Evolutionary conservation across 148 eudicot genomes (phyloP).

Genomic region (Bassia scoparia): DNA sequence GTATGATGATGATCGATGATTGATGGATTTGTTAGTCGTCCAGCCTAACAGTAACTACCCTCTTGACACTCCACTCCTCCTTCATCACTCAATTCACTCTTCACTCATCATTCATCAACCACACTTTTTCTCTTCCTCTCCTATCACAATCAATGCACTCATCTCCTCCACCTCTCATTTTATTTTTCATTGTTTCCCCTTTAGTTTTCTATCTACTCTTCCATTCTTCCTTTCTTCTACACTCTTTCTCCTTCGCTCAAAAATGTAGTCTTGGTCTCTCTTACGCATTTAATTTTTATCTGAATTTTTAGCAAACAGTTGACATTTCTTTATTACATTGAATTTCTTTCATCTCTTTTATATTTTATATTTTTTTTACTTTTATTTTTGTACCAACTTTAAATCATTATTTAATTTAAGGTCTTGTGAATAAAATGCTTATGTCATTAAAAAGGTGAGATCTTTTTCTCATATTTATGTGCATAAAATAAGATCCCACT

Average conservation of each 20-base stretch:
- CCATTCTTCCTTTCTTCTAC: too few species aligned
- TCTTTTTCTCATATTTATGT: too few species aligned
- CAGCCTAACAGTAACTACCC: slow-evolving; percentile 16
- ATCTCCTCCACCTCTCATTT: slow-evolving; percentile 20
- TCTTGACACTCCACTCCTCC: not conserved
- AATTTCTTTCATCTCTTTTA: too few species aligned
- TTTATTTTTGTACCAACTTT: not conserved
- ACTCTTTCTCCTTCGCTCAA: not conserved
- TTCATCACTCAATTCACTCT: too few species aligned
- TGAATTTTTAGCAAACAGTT: too few species aligned
- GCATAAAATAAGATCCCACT: too few species aligned
- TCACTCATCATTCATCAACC: not conserved
- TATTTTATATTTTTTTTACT: too few species aligned
- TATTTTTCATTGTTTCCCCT: slow-evolving; percentile 5
- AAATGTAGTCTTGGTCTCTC: not conserved
- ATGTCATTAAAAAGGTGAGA: too few species aligned
- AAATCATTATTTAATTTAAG: too few species aligned
- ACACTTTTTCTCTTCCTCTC: slow-evolving; percentile 26
- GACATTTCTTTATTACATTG: not conserved
- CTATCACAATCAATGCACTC: slow-evolving; percentile 40
- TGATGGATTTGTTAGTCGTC: not conserved
- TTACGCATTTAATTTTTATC: too few species aligned
- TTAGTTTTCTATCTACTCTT: not conserved
- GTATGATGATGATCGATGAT: not conserved
- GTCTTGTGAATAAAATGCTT: too few species aligned